phyloP scores from a whole-genome alignment of 257 asterid species.

The Solanum chmielewskii region DNA sequence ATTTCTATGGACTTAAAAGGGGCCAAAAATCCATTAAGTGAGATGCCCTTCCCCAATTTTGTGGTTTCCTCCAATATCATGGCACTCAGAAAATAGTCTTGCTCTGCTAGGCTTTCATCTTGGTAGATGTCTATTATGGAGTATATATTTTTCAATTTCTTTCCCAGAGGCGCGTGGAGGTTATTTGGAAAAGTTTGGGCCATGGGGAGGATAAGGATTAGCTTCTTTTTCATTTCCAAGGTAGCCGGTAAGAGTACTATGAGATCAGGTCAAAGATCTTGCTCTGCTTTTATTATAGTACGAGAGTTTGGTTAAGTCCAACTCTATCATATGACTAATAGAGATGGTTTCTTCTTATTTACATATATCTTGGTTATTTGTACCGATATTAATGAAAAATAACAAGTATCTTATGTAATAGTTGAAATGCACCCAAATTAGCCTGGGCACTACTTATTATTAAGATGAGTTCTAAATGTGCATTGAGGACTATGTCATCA shows the following conservation, averaged over 20 bases:
- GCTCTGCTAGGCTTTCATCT: background rate
- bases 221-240: background rate
- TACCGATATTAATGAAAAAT: too few species aligned
- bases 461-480: background rate
- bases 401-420: background rate
- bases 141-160: background rate
- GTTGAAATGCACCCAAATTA: background rate
- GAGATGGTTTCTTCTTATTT: background rate
- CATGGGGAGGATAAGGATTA: background rate
- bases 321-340: background rate
- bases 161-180: background rate
- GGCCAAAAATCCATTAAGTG: background rate
- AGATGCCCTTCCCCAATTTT: background rate
- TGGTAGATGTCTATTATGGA: background rate
- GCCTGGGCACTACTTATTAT: background rate
- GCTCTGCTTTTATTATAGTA: background rate
- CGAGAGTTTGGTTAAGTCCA: background rate
- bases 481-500: background rate
- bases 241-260: background rate
- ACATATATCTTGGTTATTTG: background rate
- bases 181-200: background rate
- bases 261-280: background rate
- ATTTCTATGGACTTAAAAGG: background rate
- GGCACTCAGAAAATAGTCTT: background rate
- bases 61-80: background rate